Evolutionary conservation across 2,329 filamentous ascomycete genomes (phyloP).

Genomic region (Colletotrichum costaricense): DNA sequence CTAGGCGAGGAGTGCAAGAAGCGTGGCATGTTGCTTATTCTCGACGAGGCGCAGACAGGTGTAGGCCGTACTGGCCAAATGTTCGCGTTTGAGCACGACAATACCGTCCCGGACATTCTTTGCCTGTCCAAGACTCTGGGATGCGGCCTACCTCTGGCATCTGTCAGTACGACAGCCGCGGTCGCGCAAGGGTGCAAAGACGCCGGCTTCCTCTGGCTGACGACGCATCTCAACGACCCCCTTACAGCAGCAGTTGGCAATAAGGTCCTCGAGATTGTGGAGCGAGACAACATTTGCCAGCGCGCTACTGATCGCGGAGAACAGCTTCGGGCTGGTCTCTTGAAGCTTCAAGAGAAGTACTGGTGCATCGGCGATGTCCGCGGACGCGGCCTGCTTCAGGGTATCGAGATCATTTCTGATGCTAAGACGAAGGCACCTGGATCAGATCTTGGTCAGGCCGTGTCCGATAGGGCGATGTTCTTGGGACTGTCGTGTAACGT

Average conservation of each 20-base stretch:
- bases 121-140: slow-evolving; percentile 66
- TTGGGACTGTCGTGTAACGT: slow-evolving; percentile 62
- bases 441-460: slow-evolving; percentile 52
- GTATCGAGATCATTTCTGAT: slow-evolving; percentile 62
- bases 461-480: slow-evolving; percentile 56
- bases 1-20: slow-evolving; percentile 63
- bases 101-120: slow-evolving; percentile 60
- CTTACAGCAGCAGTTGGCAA: slow-evolving; percentile 63
- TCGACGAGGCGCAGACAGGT: slow-evolving; percentile 71
- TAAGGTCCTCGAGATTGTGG: slow-evolving; percentile 66
- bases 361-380: slow-evolving; percentile 65
- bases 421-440: slow-evolving; percentile 54
- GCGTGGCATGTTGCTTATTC: slow-evolving; percentile 67
- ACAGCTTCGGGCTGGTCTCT: slow-evolving; percentile 55
- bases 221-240: slow-evolving; percentile 67
- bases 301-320: slow-evolving; percentile 53
- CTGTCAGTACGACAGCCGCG: slow-evolving; percentile 58
- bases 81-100: slow-evolving; percentile 67
- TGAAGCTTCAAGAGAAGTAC: slow-evolving; percentile 58
- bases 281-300: slow-evolving; percentile 57
- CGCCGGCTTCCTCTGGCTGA: slow-evolving; percentile 59
- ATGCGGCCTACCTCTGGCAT: slow-evolving; percentile 61
- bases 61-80: slow-evolving; percentile 67
- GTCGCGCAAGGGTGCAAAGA: slow-evolving; percentile 59
- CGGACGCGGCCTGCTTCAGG: slow-evolving; percentile 61